Evolutionary conservation across 2,329 filamentous ascomycete genomes (phyloP).

Genomic region (Aureobasidium sp.): DNA sequence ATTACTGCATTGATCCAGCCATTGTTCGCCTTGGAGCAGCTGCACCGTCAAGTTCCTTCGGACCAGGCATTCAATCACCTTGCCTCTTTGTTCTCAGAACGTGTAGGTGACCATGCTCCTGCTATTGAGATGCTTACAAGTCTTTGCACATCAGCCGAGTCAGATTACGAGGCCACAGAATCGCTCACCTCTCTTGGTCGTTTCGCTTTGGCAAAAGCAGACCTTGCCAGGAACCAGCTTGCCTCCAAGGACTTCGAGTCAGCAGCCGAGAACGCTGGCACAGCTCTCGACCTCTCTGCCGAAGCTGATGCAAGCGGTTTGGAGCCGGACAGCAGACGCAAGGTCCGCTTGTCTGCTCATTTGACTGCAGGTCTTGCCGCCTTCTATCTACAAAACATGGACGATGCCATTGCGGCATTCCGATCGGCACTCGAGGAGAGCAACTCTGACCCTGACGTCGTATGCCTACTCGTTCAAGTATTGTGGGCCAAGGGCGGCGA

Average conservation of each 20-base stretch:
- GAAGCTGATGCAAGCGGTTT: conserved; percentile 60
- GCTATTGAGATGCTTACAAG: conserved; percentile 57
- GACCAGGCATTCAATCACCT: conserved; percentile 71
- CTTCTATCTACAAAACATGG: conserved; percentile 60
- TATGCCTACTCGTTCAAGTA: conserved; percentile 81
- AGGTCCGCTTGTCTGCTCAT: conserved; percentile 72
- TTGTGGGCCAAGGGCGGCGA: conserved; percentile 82
- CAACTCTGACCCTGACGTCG: conserved; percentile 66
- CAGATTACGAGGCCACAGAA: conserved; percentile 77
- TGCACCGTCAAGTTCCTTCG: conserved; percentile 61
- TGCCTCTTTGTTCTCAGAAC: conserved; percentile 70
- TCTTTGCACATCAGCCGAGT: conserved; percentile 64
- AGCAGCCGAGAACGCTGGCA: conserved; percentile 72
- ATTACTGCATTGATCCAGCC: conserved; percentile 66
- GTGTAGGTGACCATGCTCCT: conserved; percentile 58
- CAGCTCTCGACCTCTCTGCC: conserved; percentile 67
- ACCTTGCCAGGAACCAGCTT: conserved; percentile 77
- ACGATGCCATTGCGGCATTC: conserved; percentile 70
- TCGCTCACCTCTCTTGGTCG: conserved; percentile 62
- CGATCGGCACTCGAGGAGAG: conserved; percentile 72
- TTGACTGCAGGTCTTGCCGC: conserved; percentile 77
- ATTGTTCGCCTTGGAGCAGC: conserved; percentile 78
- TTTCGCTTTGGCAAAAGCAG: conserved; percentile 77
- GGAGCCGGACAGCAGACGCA: conserved; percentile 55
- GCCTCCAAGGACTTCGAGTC: conserved; percentile 56